Conservation (phyloP, 2,329 filamentous ascomycete species). For the Pezicula carpinea region DNA sequence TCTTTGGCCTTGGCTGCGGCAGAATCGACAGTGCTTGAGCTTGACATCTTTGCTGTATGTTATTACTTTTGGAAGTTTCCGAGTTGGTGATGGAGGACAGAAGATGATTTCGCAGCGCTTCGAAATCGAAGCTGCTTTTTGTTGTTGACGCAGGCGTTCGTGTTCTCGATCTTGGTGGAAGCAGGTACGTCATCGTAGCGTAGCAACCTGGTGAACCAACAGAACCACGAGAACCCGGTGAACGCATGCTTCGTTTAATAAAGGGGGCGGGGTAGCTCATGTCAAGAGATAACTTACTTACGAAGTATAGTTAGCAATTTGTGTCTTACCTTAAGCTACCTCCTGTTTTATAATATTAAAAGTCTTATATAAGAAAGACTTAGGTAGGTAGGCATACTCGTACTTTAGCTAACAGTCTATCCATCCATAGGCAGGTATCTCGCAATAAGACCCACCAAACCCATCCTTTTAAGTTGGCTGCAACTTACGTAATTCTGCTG, state of each 20-base stretch:
- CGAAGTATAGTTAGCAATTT: too few relatives aligned
- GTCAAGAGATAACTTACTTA: too few relatives aligned
- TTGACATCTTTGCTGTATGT: conserved; percentile 16
- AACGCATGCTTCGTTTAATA: neutral
- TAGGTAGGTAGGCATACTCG: too few relatives aligned
- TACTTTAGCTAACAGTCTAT: too few relatives aligned
- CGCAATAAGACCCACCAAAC: too few relatives aligned
- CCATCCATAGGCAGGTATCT: too few relatives aligned
- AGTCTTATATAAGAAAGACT: too few relatives aligned
- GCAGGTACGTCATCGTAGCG: too few relatives aligned
- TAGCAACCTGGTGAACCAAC: neutral
- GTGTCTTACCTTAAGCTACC: too few relatives aligned
- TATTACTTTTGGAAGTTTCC: neutral
- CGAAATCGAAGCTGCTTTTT: neutral
- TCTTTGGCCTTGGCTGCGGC: conserved; percentile 26
- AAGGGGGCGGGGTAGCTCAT: neutral
- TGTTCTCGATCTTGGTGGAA: neutral
- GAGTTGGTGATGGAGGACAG: neutral
- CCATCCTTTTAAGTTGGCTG: too few relatives aligned
- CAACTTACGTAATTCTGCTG: too few relatives aligned
- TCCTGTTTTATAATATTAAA: too few relatives aligned
- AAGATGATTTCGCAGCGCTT: neutral
- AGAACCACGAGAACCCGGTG: neutral
- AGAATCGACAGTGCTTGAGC: conserved; percentile 22
- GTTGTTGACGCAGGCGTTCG: neutral